Base-by-base conservation (phyloP, 441 rosid species). In the Gossypium davidsonii region DNA sequence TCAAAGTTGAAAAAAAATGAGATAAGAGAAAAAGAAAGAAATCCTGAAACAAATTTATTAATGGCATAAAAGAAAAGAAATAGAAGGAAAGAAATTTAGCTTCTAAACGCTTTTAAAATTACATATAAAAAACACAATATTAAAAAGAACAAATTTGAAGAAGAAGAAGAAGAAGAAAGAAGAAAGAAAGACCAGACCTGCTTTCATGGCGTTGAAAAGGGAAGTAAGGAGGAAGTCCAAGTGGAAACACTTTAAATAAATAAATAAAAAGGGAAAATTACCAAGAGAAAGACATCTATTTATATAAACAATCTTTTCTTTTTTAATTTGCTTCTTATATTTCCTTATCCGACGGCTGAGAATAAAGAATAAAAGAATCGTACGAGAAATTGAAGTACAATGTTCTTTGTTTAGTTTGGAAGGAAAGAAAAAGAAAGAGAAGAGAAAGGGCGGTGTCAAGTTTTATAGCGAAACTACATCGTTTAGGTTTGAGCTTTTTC, bases 161-260 rank as follows among this genome's bases (percentile, higher is more conserved):
- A 31, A 23, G 10, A 6, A 9, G 2, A 49, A 34, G 72, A 39
- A 28, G 66, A 72, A 12, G 3, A 11, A 37, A 10, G 5, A 10
- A 21, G 14, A 21, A 23, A 25, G 17, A 58, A 18, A 53, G 63
- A 58, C 87, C 88, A 53, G 63, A 58, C 87, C 88, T 83, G 83
- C 70, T 83, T 78, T 82, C 83, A 57, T 57, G 31, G 61, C 34
- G 61, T 57, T 11, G 61, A 58, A 25, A 26, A 58, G 31, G 26
- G 31, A 67, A 65, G 20, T 4, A 51, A 51, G 18, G 20, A 51
- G 55, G 20, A 51, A 51, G 55, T 51, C 55, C 55, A 51, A n/a
- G 55, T 12, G 55, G 55, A 51, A 51, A 42, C 48, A 42, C 48
- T 42, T 42, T 42, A 10, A 42, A 42, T 2, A 42, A 42, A 10